Conservation (phyloP, 257 asterid species). For the Nicotiana attenuata region DNA sequence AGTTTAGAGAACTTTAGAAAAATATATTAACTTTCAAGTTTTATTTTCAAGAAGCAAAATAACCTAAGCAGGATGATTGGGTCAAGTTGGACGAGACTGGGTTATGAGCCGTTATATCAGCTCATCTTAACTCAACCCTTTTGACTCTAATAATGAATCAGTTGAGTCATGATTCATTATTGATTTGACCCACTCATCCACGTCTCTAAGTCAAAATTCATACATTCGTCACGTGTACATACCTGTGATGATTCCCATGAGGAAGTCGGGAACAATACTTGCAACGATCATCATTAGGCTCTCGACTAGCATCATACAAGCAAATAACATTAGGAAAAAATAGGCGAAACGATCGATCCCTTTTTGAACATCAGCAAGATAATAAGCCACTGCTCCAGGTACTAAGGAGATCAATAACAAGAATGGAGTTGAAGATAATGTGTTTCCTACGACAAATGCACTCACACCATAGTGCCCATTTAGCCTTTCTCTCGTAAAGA, state of each 20-base stretch:
- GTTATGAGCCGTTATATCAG: too few species aligned
- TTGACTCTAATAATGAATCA: too few species aligned
- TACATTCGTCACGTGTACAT: background rate
- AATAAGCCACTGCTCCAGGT: slow-evolving; percentile 50
- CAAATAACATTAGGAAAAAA: slow-evolving; percentile 24
- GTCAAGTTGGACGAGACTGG: too few species aligned
- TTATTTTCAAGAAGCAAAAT: background rate
- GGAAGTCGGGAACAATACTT: slow-evolving; percentile 41
- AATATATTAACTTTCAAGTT: too few species aligned
- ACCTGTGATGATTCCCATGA: slow-evolving; percentile 50
- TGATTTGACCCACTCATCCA: too few species aligned
- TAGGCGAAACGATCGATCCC: slow-evolving; percentile 30
- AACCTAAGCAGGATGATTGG: too few species aligned
- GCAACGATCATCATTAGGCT: slow-evolving; percentile 61
- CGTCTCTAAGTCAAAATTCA: too few species aligned
- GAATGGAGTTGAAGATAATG: slow-evolving; percentile 48
- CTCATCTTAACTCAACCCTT: too few species aligned
- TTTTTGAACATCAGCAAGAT: slow-evolving; percentile 45
- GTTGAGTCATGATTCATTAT: too few species aligned
- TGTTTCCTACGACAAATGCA: slow-evolving; percentile 42
- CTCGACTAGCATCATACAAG: slow-evolving; percentile 54
- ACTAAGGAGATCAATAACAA: slow-evolving; percentile 30
- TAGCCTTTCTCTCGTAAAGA: slow-evolving; percentile 41
- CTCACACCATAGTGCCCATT: slow-evolving; percentile 44
- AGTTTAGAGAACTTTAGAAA: background rate